A percentile compares a stretch with the other conserved stretches of the same genome.
Conservation (phyloP, 1,284 basidiomycete species). For the Stygiomarasmius scandens region DNA sequence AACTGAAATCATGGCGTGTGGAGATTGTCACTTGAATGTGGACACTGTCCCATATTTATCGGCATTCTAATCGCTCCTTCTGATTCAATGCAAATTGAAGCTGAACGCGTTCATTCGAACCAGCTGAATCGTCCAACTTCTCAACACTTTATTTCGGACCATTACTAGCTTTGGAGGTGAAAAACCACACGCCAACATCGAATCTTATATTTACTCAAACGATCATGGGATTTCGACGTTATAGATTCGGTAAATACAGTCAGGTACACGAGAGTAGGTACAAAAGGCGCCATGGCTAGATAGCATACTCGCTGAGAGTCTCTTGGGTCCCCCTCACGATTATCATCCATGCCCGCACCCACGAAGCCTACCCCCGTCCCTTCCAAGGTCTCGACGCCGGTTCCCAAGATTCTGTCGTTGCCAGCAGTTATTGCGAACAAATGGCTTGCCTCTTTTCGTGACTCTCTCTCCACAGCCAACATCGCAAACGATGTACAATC, state of each 20-base stretch:
- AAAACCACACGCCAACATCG: neutral
- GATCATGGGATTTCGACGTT: neutral
- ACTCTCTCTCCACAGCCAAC: conserved; percentile 17
- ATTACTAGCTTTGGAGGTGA: neutral
- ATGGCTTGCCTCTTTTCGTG: conserved; percentile 25
- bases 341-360: neutral
- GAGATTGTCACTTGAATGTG: neutral
- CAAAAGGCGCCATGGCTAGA: neutral
- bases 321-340: neutral
- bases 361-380: neutral
- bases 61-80: neutral
- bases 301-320: neutral
- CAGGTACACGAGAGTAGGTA: neutral
- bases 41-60: neutral
- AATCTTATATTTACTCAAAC: neutral
- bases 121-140: too few species aligned
- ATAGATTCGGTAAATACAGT: neutral
- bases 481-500: conserved; percentile 19
- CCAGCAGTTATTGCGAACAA: neutral
- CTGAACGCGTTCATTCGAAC: neutral
- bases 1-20: neutral
- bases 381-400: neutral
- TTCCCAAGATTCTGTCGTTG: neutral
- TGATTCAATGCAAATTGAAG: neutral
- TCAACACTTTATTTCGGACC: too few species aligned